Conservation (phyloP, 352 stramenopile genomes). For the Phytophthora meadii region DNA sequence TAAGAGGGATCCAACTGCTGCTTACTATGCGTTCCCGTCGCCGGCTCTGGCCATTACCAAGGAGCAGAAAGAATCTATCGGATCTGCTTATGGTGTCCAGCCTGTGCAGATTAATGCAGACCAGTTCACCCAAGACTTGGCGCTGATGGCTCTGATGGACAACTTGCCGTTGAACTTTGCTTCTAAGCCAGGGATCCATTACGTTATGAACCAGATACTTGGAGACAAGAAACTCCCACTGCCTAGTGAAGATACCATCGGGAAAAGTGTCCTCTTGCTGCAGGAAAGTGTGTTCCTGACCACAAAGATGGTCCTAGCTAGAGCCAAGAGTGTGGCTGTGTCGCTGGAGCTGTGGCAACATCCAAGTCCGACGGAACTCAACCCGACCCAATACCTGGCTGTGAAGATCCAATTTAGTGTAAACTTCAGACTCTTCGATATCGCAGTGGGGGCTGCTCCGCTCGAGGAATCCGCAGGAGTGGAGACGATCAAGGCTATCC, state of each 20-base stretch:
- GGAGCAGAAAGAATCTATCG: constrained; percentile 48
- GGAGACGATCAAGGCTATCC: constrained; percentile 49
- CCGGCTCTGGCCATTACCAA: constrained; percentile 39
- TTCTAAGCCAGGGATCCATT: constrained; percentile 67
- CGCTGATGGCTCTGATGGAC: constrained; percentile 74
- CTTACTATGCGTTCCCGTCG: constrained; percentile 31
- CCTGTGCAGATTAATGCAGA: constrained; percentile 54
- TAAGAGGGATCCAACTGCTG: constrained; percentile 30
- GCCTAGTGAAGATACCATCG: constrained; percentile 63
- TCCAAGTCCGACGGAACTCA: constrained; percentile 37
- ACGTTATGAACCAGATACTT: constrained; percentile 68
- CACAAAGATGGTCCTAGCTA: constrained; percentile 68
- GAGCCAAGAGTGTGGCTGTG: constrained; percentile 65
- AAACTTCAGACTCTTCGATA: constrained; percentile 73
- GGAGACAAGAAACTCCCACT: constrained; percentile 72
- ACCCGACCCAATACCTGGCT: constrained; percentile 61
- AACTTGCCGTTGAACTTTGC: constrained; percentile 76
- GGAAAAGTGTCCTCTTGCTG: constrained; percentile 70
- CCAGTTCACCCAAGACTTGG: constrained; percentile 77
- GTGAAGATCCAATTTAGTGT: constrained; percentile 82
- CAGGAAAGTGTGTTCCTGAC: constrained; percentile 78
- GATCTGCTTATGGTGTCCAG: constrained; percentile 28
- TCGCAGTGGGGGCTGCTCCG: constrained; percentile 62
- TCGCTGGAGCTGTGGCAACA: constrained; percentile 75
- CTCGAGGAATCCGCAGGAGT: constrained; percentile 49